Conservation (phyloP, 2,329 filamentous ascomycete species). For the Xylaria hypoxylon region DNA sequence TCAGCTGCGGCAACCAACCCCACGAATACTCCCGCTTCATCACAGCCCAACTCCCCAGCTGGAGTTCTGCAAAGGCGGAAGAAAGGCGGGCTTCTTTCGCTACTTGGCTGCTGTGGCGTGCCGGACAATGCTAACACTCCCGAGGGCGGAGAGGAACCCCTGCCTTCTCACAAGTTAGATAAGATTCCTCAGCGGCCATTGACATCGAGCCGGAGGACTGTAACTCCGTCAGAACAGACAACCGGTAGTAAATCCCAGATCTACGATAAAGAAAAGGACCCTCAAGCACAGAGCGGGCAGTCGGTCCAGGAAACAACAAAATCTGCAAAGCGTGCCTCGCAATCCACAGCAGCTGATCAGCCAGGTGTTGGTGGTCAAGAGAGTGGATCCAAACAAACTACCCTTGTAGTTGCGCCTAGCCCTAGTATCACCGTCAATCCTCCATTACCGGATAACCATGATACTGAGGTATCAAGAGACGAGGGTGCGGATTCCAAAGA, state of each 20-base stretch:
- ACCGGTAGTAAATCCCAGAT: slow-evolving; percentile 56
- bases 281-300: slow-evolving; percentile 46
- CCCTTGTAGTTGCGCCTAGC: slow-evolving; percentile 51
- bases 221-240: slow-evolving; percentile 64
- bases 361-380: slow-evolving; percentile 57
- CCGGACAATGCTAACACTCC: slow-evolving; percentile 69
- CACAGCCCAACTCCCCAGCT: slow-evolving; percentile 64
- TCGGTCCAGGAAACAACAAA: slow-evolving; percentile 52
- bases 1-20: slow-evolving; percentile 66
- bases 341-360: slow-evolving; percentile 61
- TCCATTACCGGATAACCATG: slow-evolving; percentile 51
- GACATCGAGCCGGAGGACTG: slow-evolving; percentile 66
- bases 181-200: slow-evolving; percentile 66
- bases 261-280: slow-evolving; percentile 62
- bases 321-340: slow-evolving; percentile 60
- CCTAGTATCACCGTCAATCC: slow-evolving; percentile 59
- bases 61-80: slow-evolving; percentile 61
- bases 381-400: slow-evolving; percentile 61
- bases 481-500: slow-evolving; percentile 55
- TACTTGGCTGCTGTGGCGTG: slow-evolving; percentile 75
- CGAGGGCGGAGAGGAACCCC: slow-evolving; percentile 65
- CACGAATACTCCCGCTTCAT: slow-evolving; percentile 61
- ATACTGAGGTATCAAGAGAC: slow-evolving; percentile 52
- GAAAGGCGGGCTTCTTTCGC: slow-evolving; percentile 68
- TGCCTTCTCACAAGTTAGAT: slow-evolving; percentile 67